Base-by-base conservation (phyloP, 352 stramenopile species). In the Achlya hypogyna region DNA sequence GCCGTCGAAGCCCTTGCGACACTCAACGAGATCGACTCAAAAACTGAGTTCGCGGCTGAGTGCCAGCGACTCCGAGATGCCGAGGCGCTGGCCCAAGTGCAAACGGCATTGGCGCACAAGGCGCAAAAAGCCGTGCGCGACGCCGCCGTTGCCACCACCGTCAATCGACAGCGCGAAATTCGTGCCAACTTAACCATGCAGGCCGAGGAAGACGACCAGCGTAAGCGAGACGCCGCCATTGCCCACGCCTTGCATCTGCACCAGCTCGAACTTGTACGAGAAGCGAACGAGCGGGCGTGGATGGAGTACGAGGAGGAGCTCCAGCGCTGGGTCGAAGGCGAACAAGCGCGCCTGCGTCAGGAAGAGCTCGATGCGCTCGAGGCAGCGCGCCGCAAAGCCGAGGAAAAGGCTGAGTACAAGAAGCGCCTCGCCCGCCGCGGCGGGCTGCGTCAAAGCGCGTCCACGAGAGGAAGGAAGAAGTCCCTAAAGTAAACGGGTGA, bases 251-350 rank as follows among this genome's bases (percentile, higher is more conserved):
- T 71, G 0, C 74, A 81, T 49, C 69, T 74, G 40, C 62, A 68
- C 29, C 65, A 69, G 3, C 66, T 77, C 12, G 80, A 87, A 35
- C 56, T 72, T 5, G 72, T 77, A 28, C 76, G 74, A 3, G 77
- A 91, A 69, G 66, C 77, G 38, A 72, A 81, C 29, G 82, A 91
- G 70, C 69, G 63, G 31, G 71, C 82, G 52, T 71, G 74, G 38
- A 87, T 91, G 76, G 76, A 83, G 66, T 91, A 88, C 68, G 78
- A 91, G 62, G 80, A 91, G 49, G 77, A 88, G 58, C 76, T 75
- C 62, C 84, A 75, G 73, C 69, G 71, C 34, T 91, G 82, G 82
- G 54, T 86, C 53, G 60, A 79, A 22, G 70, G 62, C 8, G 80
- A 91, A 51, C 70, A 79, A 51, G 51, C 65, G 23, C 72, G 82